A percentile compares a stretch with the other conserved stretches of the same genome.
Conservation (phyloP, 2,329 filamentous ascomycete species). For the Penicillium sp. region DNA sequence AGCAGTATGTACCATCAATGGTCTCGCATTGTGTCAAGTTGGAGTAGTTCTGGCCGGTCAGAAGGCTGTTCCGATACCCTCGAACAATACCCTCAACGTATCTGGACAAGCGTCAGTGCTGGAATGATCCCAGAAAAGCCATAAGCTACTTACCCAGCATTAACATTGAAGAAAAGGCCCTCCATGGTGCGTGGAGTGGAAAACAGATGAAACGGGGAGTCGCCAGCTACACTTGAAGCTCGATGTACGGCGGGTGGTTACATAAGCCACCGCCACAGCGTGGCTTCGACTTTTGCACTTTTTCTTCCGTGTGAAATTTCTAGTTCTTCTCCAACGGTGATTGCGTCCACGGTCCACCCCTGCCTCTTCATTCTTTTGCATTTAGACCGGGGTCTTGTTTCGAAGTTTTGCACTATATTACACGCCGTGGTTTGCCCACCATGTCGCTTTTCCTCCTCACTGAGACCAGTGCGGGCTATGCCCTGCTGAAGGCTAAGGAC, state of each 20-base stretch:
- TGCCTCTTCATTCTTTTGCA: conserved; percentile 24
- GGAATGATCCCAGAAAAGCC: neutral
- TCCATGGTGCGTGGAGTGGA: conserved; percentile 61
- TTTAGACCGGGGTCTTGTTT: conserved; percentile 19
- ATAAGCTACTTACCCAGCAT: conserved; percentile 68
- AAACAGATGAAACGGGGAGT: conserved; percentile 16
- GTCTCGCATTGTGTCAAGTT: conserved; percentile 98
- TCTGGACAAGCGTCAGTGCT: conserved; percentile 49
- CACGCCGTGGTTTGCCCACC: conserved; percentile 39
- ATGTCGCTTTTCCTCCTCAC: conserved; percentile 92
- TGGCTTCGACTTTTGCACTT: conserved; percentile 36
- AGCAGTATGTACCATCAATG: conserved; percentile 69
- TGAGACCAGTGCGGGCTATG: conserved; percentile 95
- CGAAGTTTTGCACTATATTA: conserved; percentile 17
- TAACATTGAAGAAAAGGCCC: conserved; percentile 90
- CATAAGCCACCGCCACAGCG: conserved; percentile 36
- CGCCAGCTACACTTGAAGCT: conserved; percentile 20
- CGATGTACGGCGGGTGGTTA: conserved; percentile 23
- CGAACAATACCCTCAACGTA: conserved; percentile 97
- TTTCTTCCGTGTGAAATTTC: conserved; percentile 39
- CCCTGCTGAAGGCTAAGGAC: conserved; percentile 96
- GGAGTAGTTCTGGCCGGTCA: conserved; percentile 86
- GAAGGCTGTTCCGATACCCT: conserved; percentile 90
- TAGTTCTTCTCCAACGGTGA: conserved; percentile 32
- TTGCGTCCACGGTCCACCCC: conserved; percentile 33